A percentile compares a stretch with the other conserved stretches of the same genome.
These are phyloP conservation scores for Isabelozyma heimii DNA, from an alignment of 805 yeast genomes.

Conservation along the genomic window DNA sequence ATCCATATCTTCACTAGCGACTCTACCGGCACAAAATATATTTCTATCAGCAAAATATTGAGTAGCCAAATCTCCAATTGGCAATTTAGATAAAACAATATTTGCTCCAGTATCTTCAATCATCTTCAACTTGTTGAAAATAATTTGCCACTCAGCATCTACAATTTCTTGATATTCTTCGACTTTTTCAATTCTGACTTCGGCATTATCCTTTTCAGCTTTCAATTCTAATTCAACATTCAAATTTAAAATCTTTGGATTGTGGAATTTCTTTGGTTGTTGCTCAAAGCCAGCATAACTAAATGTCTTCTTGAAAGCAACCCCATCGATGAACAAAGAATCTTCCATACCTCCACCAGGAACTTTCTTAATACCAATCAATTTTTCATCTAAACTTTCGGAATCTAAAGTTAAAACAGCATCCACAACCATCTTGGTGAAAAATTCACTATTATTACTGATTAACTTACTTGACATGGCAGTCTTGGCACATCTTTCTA, in stretches of 20 bases:
- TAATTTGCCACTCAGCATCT: constrained; percentile 99
- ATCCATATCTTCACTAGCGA: constrained; percentile 82
- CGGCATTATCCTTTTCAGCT: constrained; percentile 98
- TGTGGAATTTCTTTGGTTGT: constrained; percentile 81
- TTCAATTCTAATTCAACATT: constrained; percentile 94
- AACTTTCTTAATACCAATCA: constrained; percentile 92
- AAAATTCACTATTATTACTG: constrained; percentile 80
- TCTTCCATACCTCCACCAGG: constrained; percentile 98
- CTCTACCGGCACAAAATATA: constrained; percentile 97
- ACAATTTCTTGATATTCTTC: constrained; percentile 93
- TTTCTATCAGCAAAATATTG: constrained; percentile 96
- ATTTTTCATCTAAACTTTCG: constrained; percentile 78
- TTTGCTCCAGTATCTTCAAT: constrained; percentile 85
- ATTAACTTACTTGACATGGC: constrained; percentile 97
- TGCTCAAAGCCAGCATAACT: constrained; percentile 99
- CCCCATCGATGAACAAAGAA: constrained; percentile 84
- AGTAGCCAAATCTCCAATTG: constrained; percentile 98
- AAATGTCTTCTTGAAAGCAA: constrained; percentile 95
- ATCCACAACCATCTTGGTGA: constrained; percentile 95
- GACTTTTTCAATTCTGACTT: constrained; percentile 92
- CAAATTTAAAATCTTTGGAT: constrained; percentile 80
- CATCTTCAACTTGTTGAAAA: constrained; percentile 78
- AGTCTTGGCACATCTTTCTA: constrained; percentile 91
- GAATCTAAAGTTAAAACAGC: constrained; percentile 87
- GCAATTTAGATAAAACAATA: constrained; percentile 88